Percentiles rank a stretch among this genome's conserved stretches.
phyloP scores from a whole-genome alignment of 371 early-diverging fungal species.

The Mortierella sp. region DNA sequence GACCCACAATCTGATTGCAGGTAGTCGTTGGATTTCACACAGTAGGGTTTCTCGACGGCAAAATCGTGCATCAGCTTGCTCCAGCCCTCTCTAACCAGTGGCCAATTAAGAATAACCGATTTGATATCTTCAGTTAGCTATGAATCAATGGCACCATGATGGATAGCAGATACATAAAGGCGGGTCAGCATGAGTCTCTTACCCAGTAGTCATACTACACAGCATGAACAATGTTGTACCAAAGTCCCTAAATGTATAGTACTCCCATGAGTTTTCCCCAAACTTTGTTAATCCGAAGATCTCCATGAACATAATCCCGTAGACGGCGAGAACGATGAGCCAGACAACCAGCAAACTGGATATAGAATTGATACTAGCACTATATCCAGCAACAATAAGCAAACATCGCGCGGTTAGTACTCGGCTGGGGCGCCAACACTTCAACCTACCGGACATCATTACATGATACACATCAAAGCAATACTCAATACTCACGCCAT shows the following conservation, averaged over 20 bases:
- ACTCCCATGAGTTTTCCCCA: conserved; percentile 62
- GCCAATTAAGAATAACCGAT: background rate
- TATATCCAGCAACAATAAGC: too few species aligned
- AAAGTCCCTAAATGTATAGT: conserved; percentile 72
- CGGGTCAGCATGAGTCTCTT: background rate
- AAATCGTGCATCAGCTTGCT: conserved; percentile 77
- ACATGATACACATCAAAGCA: background rate
- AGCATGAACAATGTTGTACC: conserved; percentile 69
- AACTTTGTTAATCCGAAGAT: conserved; percentile 77
- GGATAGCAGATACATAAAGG: too few species aligned
- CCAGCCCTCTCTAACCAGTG: conserved; percentile 69
- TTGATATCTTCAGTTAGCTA: background rate
- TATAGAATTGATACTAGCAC: conserved; percentile 64
- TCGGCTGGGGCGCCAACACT: too few species aligned
- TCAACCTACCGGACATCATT: too few species aligned
- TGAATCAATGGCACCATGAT: background rate
- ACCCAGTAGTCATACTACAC: conserved; percentile 77
- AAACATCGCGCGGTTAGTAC: too few species aligned
- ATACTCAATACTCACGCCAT: conserved; percentile 61
- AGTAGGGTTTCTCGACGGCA: conserved; percentile 67
- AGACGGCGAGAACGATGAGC: conserved; percentile 74
- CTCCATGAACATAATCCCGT: conserved; percentile 77
- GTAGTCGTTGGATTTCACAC: conserved; percentile 62
- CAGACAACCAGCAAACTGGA: conserved; percentile 72
- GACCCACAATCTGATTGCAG: conserved; percentile 78